Base-by-base conservation (phyloP, 1,139 yeast genomes). In the Magnusiomyces starmeri region DNA sequence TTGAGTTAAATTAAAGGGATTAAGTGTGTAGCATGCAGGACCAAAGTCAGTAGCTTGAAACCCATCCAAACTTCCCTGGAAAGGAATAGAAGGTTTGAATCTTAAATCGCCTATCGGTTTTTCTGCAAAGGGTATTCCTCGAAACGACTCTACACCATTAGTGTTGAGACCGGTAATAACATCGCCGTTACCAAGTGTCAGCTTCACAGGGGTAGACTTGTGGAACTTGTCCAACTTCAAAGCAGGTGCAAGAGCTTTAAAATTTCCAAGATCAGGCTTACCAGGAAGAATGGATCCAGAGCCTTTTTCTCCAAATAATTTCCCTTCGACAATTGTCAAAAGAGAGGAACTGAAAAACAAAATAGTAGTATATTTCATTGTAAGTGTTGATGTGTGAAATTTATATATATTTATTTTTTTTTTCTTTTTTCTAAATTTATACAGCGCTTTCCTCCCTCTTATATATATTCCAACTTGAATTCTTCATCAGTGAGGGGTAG, bases 61-160 rank as follows among this genome's bases (percentile, higher is more conserved):
- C 6, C 54, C 54, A 21, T 51, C 41, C 14, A 48, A 32, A 4
- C 49, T 43, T 20, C 43, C 47, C 4, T n/a, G 21, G 34, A 20
- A 48, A 18, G 51, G 49, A 9, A 45, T 45, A 22, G 55, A 51
- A 9, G 32, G 47, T 26, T 34, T 44, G 29, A 54, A 54, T 40
- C 56, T 34, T 14, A 54, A 44, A 32, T 52, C 43, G 14, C 52
- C 54, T 16, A 54, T 26, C n/a, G 56, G 56, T 1, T 55, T 49
- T 21, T 47, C 51, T 21, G 51, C 56, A 41, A 37, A 54, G 2
- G 55, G 55, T 16, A 54, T 54, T 6, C 56, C 56, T 27, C 46
- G 46, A 27, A 50, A 54, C 2, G 43, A 26, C 29, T 54, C 56
- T 2, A 54, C 43, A 27, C 43, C 48, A 18, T 43, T 43, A 8